A percentile compares a stretch with the other conserved stretches of the same genome.
Evolutionary conservation across 257 asterid species (phyloP).

Genomic region (Solanum piurae): DNA sequence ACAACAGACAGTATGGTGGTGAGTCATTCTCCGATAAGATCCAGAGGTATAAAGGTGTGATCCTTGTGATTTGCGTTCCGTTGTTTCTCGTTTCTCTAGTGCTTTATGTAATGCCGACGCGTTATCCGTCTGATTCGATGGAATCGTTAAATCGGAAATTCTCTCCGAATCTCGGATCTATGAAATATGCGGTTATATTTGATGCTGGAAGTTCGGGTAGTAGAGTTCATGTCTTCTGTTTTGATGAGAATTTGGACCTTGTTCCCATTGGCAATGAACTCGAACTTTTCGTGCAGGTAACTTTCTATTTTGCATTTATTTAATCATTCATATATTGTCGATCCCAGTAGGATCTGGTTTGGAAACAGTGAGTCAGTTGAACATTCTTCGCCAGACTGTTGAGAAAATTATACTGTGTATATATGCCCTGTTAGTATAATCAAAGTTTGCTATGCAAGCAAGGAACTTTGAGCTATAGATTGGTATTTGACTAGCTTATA

Average conservation of each 20-base stretch:
- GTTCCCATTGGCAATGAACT: conserved; percentile 19
- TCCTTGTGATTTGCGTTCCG: conserved; percentile 63
- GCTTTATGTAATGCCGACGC: conserved; percentile 23
- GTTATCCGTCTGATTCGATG: conserved; percentile 7
- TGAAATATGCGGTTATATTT: conserved; percentile 23
- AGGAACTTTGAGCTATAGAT: not conserved
- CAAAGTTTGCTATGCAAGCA: not conserved
- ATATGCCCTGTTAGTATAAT: not conserved
- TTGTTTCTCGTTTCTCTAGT: conserved; percentile 18
- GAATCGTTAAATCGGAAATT: conserved; percentile 18
- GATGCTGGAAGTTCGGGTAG: conserved; percentile 35
- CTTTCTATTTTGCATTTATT: not conserved
- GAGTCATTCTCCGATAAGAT: conserved; percentile 53
- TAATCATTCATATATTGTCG: not conserved
- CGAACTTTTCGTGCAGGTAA: conserved; percentile 12
- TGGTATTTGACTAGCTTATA: not conserved
- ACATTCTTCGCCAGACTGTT: not conserved
- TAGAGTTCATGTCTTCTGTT: conserved; percentile 29
- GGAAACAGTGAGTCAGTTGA: not conserved
- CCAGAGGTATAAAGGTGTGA: conserved; percentile 55
- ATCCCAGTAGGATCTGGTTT: not conserved
- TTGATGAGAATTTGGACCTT: conserved; percentile 9
- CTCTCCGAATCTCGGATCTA: conserved; percentile 9
- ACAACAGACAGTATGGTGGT: conserved; percentile 18
- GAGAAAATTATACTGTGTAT: not conserved